Percentiles rank a stretch among this genome's conserved stretches.
phyloP scores from a whole-genome alignment of 2,329 filamentous ascomycete species.

The Sporothrix pseudoabietina region DNA sequence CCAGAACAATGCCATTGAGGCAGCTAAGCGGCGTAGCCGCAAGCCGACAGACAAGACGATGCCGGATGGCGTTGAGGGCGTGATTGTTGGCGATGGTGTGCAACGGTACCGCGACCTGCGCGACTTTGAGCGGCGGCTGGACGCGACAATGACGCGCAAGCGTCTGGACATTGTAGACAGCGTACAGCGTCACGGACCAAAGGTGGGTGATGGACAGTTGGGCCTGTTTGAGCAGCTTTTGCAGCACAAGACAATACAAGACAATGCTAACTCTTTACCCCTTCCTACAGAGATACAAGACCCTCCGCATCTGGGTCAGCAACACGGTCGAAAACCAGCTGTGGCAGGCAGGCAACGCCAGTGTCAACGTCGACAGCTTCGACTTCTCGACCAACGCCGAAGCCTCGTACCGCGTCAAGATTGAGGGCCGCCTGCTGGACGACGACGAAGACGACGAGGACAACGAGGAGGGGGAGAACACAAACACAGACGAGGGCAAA shows the following conservation, averaged over 20 bases:
- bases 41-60: slow-evolving; percentile 96
- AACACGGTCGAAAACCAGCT: slow-evolving; percentile 94
- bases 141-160: slow-evolving; percentile 93
- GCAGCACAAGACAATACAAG: neutral
- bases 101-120: slow-evolving; percentile 80
- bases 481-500: neutral
- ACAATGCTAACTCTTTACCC: neutral
- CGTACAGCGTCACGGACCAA: slow-evolving; percentile 61
- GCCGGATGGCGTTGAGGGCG: slow-evolving; percentile 83
- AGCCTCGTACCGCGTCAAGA: slow-evolving; percentile 85
- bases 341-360: slow-evolving; percentile 74
- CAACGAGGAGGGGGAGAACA: neutral
- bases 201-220: slow-evolving; percentile 28
- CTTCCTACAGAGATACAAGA: slow-evolving; percentile 68
- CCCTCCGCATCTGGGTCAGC: slow-evolving; percentile 88
- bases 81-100: slow-evolving; percentile 78
- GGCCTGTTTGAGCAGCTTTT: no score
- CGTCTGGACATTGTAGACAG: slow-evolving; percentile 86
- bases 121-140: slow-evolving; percentile 83
- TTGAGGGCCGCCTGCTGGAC: slow-evolving; percentile 82
- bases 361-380: slow-evolving; percentile 71
- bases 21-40: slow-evolving; percentile 76
- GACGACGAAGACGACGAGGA: slow-evolving; percentile 62
- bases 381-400: slow-evolving; percentile 78
- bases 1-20: slow-evolving; percentile 60